Evolutionary conservation across 2,329 filamentous ascomycete species (phyloP).

Genomic region (Sphaerulina musiva): DNA sequence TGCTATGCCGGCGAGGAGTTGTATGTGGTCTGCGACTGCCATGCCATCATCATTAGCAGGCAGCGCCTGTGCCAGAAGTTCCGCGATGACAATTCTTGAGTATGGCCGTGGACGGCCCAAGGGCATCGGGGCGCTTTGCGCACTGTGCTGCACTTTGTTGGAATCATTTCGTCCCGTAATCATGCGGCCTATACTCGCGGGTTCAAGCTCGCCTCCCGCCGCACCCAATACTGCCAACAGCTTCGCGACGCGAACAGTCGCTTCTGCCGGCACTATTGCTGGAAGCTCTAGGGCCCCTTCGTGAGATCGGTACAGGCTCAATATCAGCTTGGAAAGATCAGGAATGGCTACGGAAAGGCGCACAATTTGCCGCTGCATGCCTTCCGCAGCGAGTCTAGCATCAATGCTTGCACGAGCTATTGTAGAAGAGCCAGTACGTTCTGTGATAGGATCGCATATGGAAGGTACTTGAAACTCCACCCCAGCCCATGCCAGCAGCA

Average conservation of each 20-base stretch:
- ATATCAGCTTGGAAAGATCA: slow-evolving; percentile 67
- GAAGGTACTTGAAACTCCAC: slow-evolving; percentile 67
- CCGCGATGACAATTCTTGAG: slow-evolving; percentile 18
- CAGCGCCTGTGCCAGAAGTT: slow-evolving; percentile 22
- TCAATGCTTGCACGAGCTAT: slow-evolving; percentile 24
- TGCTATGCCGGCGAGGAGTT: slow-evolving; percentile 77
- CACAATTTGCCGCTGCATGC: slow-evolving; percentile 35
- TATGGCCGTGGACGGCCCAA: slow-evolving; percentile 8
- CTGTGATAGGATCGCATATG: slow-evolving; percentile 29
- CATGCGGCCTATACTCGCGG: slow-evolving; percentile 11
- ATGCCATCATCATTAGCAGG: slow-evolving; percentile 26
- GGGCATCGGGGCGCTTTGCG: neutral
- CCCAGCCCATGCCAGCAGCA: slow-evolving; percentile 77
- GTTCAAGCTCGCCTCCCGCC: slow-evolving; percentile 54
- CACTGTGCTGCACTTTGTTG: neutral
- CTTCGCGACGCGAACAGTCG: slow-evolving; percentile 65
- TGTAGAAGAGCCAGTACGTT: slow-evolving; percentile 23
- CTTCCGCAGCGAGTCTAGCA: slow-evolving; percentile 21
- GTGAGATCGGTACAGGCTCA: slow-evolving; percentile 63
- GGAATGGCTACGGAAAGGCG: slow-evolving; percentile 56
- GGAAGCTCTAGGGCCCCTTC: slow-evolving; percentile 60
- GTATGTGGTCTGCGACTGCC: slow-evolving; percentile 45
- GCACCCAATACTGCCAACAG: slow-evolving; percentile 62
- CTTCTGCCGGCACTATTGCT: slow-evolving; percentile 64
- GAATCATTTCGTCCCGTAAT: neutral